Conservation (phyloP, 257 asterid species). For the Orobanche coerulescens region DNA sequence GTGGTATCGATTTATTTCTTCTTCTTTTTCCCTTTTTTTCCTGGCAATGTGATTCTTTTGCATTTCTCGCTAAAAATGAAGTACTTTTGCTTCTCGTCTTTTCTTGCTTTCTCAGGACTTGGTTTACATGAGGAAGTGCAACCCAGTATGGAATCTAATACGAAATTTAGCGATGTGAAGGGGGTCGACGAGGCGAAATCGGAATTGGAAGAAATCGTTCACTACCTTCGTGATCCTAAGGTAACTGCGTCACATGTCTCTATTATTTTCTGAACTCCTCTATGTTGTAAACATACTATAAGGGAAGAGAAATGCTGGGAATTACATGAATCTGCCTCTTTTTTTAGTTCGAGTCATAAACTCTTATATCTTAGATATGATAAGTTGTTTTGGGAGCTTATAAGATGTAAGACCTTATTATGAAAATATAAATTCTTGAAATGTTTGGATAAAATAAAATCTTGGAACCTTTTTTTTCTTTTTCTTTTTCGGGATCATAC, state of each 20-base stretch:
- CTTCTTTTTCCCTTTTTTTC: neutral
- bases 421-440: too few relatives aligned
- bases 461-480: too few relatives aligned
- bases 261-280: slow-evolving; percentile 10
- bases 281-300: neutral
- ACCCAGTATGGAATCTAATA: slow-evolving; percentile 69
- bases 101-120: slow-evolving; percentile 44
- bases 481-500: too few relatives aligned
- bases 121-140: slow-evolving; percentile 76
- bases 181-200: slow-evolving; percentile 93
- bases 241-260: slow-evolving; percentile 28
- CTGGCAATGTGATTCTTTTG: slow-evolving; percentile 12
- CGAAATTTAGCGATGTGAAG: slow-evolving; percentile 80
- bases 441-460: too few relatives aligned
- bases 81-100: slow-evolving; percentile 1
- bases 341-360: neutral
- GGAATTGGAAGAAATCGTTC: slow-evolving; percentile 89
- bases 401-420: too few relatives aligned
- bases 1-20: neutral
- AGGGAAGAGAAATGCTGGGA: neutral
- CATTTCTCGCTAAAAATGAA: neutral
- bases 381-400: too few relatives aligned
- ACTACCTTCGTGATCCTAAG: slow-evolving; percentile 95
- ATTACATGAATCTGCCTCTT: neutral
- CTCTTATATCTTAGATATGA: too few relatives aligned